Base-by-base conservation (phyloP, 2,329 filamentous ascomycete genomes). In the Colletotrichum coccodes region DNA sequence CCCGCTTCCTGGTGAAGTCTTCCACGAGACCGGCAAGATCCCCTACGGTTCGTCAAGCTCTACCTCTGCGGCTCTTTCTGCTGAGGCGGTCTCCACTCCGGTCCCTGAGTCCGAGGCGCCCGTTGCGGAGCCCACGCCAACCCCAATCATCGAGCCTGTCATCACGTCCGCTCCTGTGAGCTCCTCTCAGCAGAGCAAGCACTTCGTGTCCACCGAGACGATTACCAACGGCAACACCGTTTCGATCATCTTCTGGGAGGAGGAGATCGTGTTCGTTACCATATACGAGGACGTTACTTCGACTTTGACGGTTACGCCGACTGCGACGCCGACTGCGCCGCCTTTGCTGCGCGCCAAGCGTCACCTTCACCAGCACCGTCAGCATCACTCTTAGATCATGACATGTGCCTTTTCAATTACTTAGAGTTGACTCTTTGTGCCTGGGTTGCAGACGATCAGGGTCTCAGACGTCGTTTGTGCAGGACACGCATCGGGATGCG, bases 211-310 rank as follows among this genome's bases (percentile, higher is more conserved):
- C 76, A 91, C 88, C 6, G 77, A 88, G 72, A 89, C 83, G 70
- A 70, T 85, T 53, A 90, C 87, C 21, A 79, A 79, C 9, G 83
- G 83, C 59, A 81, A 82, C 50, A 72, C 83, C 7, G 85, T 91
- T 14, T 83, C 82, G 70, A 85, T 90, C 79, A 83, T 91, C 26
- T 76, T 89, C 14, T 88, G 86, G 84, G 84, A 87, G 60, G 83
- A 90, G 78, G 82, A 86, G 52, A 74, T 84, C 5, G 83, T 89
- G 32, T 88, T 84, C 59, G 85, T 88, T 18, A 89, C 85, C 0
- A 78, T 84, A 62, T 76, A 82, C 30, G 74, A 80, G 16, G 79
- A 81, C 28, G 76, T 78, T 26, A 82, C 82, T 3, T 76, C 80
- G 6, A 84, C 84, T 0, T 77, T 82, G n/a, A 80, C 80, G 2